A percentile compares a stretch with the other conserved stretches of the same genome.
Evolutionary conservation across 2,329 filamentous ascomycete species (phyloP).

Genomic region (Cordyceps farinosa): DNA sequence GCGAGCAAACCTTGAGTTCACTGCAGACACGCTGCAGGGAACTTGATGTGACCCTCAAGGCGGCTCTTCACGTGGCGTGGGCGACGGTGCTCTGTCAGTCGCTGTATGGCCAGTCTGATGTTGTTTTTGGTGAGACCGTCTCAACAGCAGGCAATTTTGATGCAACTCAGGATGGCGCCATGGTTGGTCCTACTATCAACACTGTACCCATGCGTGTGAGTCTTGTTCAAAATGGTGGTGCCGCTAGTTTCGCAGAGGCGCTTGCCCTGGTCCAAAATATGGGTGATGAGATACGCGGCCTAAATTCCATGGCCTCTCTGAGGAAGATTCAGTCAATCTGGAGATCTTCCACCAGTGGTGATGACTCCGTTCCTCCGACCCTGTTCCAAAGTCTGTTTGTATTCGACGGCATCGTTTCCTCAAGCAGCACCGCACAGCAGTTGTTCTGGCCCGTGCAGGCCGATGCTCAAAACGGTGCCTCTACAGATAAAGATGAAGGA

Average conservation of each 20-base stretch:
- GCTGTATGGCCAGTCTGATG: conserved; percentile 22
- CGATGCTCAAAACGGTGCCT: too few species aligned
- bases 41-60: conserved; percentile 20
- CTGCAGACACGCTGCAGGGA: conserved; percentile 21
- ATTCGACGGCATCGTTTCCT: conserved; percentile 20
- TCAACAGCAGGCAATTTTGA: conserved; percentile 8
- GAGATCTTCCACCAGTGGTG: conserved; percentile 21
- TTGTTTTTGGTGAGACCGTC: conserved; percentile 25
- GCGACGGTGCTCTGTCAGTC: conserved; percentile 24
- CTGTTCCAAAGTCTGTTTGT: conserved; percentile 28
- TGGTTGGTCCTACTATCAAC: conserved; percentile 24
- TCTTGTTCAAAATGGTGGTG: neutral
- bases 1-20: conserved; percentile 4
- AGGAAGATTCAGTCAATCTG: conserved; percentile 23
- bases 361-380: conserved; percentile 10
- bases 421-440: too few species aligned
- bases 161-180: neutral
- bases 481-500: conserved; percentile 11
- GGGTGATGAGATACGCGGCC: conserved; percentile 21
- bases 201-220: conserved; percentile 23
- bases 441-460: too few species aligned
- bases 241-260: conserved; percentile 16
- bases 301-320: conserved; percentile 23
- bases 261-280: conserved; percentile 17
- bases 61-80: conserved; percentile 25